Evolutionary conservation across 2,329 filamentous ascomycete genomes (phyloP), one percentile per base, ranked within the genome.

Genomic region (Botrytis elliptica): DNA sequence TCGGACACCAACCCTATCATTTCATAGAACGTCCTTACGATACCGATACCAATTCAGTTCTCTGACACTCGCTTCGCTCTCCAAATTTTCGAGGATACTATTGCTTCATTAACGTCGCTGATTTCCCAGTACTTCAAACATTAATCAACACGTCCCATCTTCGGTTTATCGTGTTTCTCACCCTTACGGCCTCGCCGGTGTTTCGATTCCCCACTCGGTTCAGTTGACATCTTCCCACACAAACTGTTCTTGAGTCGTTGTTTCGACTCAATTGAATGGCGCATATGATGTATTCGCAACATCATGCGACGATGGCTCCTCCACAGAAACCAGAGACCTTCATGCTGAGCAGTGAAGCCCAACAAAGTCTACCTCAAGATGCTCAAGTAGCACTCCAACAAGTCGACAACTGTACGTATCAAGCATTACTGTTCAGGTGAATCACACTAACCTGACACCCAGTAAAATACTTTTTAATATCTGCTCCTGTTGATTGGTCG

Each of bases 401-500:
- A 85, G 96, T 99, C 79, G 96, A 99, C 84, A 98, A 98, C 84
- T 86, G 95, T 97, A 88, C 85, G 94, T 88, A 38, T 40, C 29
- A 7, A 7, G 18, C 80, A 33, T 42, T 42, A 52, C 25, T 18
- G 38, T 49, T n/a, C n/a, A 20, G 29, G 44, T 42, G 8, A 25
- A 46, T 46, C 46, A 68, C 67, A 55, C 78, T 79, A 74, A 81
- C 73, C 64, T 46, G 33, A 14, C 52, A 49, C 55, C 38, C 82
- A 97, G 95, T 99, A 81, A 99, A 99, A 89, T 99, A 98, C 85
- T 99, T 99, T 84, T 92, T 99, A 84, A 97, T 99, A 80, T 99
- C 96, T 63, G 96, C 96, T 59, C 96, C 96, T 55, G 96, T 98
- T 78, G 96, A 99, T 85, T 99, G 96, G 96, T 93, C 93, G 79